These are phyloP conservation scores for Leccinum fallax DNA, from an alignment of 1,284 basidiomycete species.

Conservation along the genomic window DNA sequence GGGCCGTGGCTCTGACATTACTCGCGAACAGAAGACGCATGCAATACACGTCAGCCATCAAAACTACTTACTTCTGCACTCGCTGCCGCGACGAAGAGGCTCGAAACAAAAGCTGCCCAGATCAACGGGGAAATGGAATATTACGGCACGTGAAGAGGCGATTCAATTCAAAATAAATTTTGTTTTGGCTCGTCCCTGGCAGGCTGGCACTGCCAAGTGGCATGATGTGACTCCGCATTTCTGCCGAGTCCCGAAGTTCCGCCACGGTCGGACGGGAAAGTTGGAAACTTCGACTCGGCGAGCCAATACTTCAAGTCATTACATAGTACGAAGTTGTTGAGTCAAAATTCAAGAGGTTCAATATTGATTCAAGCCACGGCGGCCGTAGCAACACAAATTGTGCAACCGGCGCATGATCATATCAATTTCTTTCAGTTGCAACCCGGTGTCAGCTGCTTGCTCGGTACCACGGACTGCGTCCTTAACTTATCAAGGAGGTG, in stretches of 20 bases:
- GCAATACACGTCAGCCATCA: background rate
- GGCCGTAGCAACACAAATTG: too few relatives aligned
- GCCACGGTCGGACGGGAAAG: background rate
- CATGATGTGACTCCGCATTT: background rate
- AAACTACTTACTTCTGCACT: background rate
- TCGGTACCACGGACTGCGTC: background rate
- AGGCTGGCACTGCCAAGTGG: background rate
- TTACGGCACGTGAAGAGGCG: slow-evolving; percentile 9
- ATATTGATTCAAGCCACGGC: background rate
- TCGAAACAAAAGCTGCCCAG: slow-evolving; percentile 3
- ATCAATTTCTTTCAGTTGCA: background rate
- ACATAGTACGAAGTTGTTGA: too few relatives aligned
- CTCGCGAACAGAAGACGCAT: background rate
- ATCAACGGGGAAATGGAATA: slow-evolving; percentile 6
- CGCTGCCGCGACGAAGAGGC: slow-evolving; percentile 1
- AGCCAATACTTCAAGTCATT: background rate
- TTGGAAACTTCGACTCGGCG: background rate
- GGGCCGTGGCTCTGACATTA: background rate
- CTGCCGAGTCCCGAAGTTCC: slow-evolving; percentile 4
- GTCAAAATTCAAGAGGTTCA: too few relatives aligned
- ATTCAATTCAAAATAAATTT: slow-evolving; percentile 8
- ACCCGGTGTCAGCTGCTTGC: background rate
- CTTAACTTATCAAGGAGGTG: background rate
- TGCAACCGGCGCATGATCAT: background rate
- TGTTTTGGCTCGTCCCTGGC: slow-evolving; percentile 4